Evolutionary conservation across 495 filamentous ascomycete genomes (phyloP), one percentile per base, ranked within the genome.

Genomic region (Viridothelium virens): DNA sequence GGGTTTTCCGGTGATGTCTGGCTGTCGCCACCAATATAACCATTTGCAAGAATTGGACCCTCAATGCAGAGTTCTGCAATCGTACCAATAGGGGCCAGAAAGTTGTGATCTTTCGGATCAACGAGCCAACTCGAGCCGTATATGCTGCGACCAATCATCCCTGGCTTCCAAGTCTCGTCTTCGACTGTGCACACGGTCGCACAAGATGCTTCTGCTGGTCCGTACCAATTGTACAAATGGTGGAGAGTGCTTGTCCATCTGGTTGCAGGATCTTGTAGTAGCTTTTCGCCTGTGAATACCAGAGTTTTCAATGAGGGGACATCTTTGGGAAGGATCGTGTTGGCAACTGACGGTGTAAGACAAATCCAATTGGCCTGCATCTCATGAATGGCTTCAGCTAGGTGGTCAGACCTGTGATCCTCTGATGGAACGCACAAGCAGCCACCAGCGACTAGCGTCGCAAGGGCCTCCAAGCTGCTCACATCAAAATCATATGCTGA

Each of bases 401-500:
- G 75, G 71, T 94, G 89, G 64, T 91, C 86, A 38, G 94, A 86
- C 7, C 94, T 83, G 9, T 93, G 67, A 70, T 94, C 91, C 67
- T 87, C 81, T 0, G 90, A 87, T 3, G 87, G 89, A 18, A 88
- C 88, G 1, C 89, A 87, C 4, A 94, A 83, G 10, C 87, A 86
- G 53, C 94, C 89, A 5, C 91, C 90, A 12, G 90, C 86, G 56
- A 84, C 89, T 90, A 91, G 94, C 61, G 84, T 91, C 89, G 89
- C 93, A 74, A 89, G 94, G 69, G 92, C 89, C 73, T 96, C 91
- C 14, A 93, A 77, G 5, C 93, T 88, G 33, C 88, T 91, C 25
- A 94, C 91, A 69, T 95, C 91, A 66, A 95, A 96, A 72, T 92
- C 90, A 64, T 92, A 89, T 1, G 89, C 90, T 4, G 91, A 91